Evolutionary conservation across 176 grass and related monocot species (phyloP).

Genomic region (Carex parvula): DNA sequence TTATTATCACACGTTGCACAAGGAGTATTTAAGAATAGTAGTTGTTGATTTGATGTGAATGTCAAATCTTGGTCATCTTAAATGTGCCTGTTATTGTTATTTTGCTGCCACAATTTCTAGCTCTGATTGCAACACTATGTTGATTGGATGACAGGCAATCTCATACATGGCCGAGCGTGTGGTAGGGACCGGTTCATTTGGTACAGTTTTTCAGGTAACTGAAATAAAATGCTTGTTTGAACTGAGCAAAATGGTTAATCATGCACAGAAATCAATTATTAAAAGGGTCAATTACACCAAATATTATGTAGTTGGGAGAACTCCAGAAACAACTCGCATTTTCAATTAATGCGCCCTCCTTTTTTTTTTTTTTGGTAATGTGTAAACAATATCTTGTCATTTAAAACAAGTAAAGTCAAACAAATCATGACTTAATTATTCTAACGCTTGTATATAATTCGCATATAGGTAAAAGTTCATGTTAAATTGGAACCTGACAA

Average conservation of each 20-base stretch:
- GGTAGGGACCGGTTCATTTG: slow-evolving; percentile 93
- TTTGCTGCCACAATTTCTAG: neutral
- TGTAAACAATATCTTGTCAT: neutral
- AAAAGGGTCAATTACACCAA: neutral
- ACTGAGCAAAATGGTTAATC: neutral
- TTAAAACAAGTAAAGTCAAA: neutral
- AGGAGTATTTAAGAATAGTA: neutral
- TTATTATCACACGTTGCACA: slow-evolving; percentile 4
- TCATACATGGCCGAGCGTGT: slow-evolving; percentile 94
- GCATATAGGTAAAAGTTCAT: neutral
- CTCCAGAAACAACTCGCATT: neutral
- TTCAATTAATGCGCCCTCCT: neutral
- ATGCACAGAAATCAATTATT: neutral
- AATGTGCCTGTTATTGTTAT: neutral
- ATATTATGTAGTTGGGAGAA: neutral
- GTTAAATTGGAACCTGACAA: neutral
- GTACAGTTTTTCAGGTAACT: slow-evolving; percentile 86
- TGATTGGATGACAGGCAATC: slow-evolving; percentile 70
- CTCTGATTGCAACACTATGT: slow-evolving; percentile 19
- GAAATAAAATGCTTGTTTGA: neutral
- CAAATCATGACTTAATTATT: neutral
- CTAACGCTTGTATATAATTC: neutral
- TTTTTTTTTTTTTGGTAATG: neutral
- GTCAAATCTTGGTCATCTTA: neutral
- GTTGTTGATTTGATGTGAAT: neutral